Evolutionary conservation across 139 green algal genomes (phyloP), one percentile per base, ranked within the genome.

Genomic region (Chlorella vulgaris): DNA sequence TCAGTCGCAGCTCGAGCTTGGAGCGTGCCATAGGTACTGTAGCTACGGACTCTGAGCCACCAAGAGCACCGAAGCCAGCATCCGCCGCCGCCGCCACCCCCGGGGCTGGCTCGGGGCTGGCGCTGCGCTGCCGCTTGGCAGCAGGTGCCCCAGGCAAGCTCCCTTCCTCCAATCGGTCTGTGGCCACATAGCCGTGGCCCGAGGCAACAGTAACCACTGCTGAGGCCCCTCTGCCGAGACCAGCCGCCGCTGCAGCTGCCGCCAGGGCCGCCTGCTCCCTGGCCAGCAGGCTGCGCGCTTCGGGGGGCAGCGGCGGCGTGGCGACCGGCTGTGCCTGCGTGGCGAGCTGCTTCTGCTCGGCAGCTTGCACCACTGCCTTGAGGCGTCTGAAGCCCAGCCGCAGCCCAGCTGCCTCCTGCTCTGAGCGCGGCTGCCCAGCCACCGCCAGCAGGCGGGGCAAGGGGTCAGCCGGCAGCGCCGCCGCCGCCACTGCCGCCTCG

Each of bases 281-380:
- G 0, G 55, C 74, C 55, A 80, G 33, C 74, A 80, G 55, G 4
- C 55, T 26, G 28, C 42, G 55, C 39, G 63, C 74, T 38, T 80
- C 74, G n/a, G 38, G 24, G 19, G 74, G 74, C 74, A 80, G 38
- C 38, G 74, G 74, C 26, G 74, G 74, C 36, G 74, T 69, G 36
- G 24, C 19, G 29, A 58, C 74, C 2, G 26, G 47, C 55, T 51
- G 31, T 43, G 28, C 69, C 69, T 61, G 51, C 8, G 51, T 18
- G 4, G 51, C 55, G 53, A 42, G 38, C 36, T 43, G 55, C n/a
- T 61, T 60, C 55, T 80, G 74, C 36, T 69, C 74, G 13, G 38
- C n/a, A 2, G 38, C 38, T 15, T n/a, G 26, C 24, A 69, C 36
- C 55, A 60, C 55, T 36, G 51, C 38, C 26, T 70, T 36, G 53